Base-by-base conservation (phyloP, 768 basidiomycete genomes). In the Pleurotus sapidus region DNA sequence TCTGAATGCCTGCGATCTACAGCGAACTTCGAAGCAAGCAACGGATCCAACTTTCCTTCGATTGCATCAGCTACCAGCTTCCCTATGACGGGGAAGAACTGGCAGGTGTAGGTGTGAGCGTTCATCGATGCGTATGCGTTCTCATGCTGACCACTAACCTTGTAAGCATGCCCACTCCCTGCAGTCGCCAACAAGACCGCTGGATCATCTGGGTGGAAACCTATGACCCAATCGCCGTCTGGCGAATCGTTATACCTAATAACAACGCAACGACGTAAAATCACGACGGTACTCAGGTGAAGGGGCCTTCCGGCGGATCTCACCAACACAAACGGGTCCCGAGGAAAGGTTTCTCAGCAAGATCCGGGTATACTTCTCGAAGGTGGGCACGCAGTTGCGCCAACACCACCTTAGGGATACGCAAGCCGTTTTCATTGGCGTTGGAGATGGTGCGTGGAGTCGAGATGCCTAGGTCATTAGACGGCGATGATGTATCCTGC, bases 51-150 rank as follows among this genome's bases (percentile, higher is more conserved):
- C 30, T 73, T 86, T 1, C 82, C 81, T 67, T 93, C 79, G 25
- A 96, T 77, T 0, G 84, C 77, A 60, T 89, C 86, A 5, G 83
- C 86, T 25, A 95, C 87, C 40, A 96, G 76, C 7, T 80, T 68
- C 3, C 95, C 95, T 53, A 97, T 79, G 14, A 86, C 83, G 3
- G 95, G 95, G 9, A 96, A 77, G 75, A 97, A 97, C 89, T 98
- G 56, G 15, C 50, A 54, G 47, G 40, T 4, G 27, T n/a, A n/a
- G 59, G 20, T n/a, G 42, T 45, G 42, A 45, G 42, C 7, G n/a
- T 45, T 23, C 42, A 34, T n/a, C 42, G n/a, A n/a, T n/a, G n/a
- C n/a, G 20, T 45, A 23, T 17, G 42, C 9, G 15, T 45, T 45
- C 42, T 23, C 20, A 17, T 45, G 5, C 42, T 23, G 11, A 45